A percentile compares a stretch with the other conserved stretches of the same genome.
Evolutionary conservation across 2,329 filamentous ascomycete genomes (phyloP).

Genomic region (Pestalotiopsis sp.): DNA sequence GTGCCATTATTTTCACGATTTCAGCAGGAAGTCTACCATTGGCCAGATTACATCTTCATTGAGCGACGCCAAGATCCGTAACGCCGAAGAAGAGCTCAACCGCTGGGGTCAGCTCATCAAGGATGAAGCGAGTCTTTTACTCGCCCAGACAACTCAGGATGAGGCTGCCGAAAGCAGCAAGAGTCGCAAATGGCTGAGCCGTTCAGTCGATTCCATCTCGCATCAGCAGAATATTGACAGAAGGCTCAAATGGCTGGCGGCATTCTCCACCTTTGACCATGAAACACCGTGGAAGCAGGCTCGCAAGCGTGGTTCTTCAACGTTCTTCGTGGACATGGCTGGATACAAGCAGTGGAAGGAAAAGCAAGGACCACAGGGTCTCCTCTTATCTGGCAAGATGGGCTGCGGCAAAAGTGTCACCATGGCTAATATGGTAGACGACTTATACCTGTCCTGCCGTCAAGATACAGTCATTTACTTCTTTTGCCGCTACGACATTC

Average conservation of each 20-base stretch:
- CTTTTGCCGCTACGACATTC: background rate
- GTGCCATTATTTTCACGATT: background rate
- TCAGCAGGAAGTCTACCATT: background rate
- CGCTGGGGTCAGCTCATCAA: background rate
- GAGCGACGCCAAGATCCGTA: background rate
- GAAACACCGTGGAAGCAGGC: background rate
- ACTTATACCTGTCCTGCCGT: background rate
- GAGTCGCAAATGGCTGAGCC: background rate
- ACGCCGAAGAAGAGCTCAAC: background rate
- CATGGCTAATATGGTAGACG: background rate
- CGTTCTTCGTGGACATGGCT: background rate
- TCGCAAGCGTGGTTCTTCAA: background rate
- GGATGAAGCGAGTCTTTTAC: background rate
- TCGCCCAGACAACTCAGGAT: background rate
- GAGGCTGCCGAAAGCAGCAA: background rate
- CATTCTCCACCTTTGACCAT: background rate
- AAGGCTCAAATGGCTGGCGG: background rate
- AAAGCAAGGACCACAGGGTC: background rate
- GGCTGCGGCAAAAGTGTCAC: background rate
- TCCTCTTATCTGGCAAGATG: background rate
- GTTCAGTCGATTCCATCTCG: background rate
- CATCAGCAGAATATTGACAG: background rate
- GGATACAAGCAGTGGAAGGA: background rate
- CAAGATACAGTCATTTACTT: background rate
- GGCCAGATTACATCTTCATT: background rate